Conservation (phyloP, 345 rosid genomes). For the Brassica incana region DNA sequence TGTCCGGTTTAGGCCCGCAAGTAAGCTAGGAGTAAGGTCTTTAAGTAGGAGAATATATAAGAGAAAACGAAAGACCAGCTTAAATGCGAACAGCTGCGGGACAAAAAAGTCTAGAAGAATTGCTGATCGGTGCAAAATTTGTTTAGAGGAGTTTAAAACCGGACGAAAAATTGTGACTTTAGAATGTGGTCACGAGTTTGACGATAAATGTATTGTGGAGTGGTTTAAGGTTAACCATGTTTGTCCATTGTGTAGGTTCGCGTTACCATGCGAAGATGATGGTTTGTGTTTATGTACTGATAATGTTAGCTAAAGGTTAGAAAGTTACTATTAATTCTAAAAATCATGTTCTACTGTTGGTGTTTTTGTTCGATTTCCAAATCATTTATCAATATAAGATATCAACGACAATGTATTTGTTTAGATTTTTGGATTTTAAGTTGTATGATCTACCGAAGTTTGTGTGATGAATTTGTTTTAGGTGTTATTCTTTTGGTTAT, state of each 20-base stretch:
- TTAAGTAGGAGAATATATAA: constrained; percentile 5
- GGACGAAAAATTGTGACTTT: neutral
- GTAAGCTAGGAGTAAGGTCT: neutral
- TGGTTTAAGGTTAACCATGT: constrained; percentile 13
- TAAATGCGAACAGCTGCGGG: neutral
- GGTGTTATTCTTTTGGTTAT: no score
- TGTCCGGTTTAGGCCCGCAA: neutral
- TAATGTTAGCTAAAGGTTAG: neutral
- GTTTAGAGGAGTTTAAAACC: neutral
- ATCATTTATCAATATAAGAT: no score
- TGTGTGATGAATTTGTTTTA: no score
- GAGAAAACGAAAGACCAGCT: neutral
- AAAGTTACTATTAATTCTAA: neutral
- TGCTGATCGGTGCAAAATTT: constrained; percentile 22
- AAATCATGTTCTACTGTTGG: no score
- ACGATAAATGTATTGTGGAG: constrained; percentile 4
- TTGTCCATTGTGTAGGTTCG: constrained; percentile 34
- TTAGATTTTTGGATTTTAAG: no score
- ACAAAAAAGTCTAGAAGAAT: neutral
- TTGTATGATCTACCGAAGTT: no score
- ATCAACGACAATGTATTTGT: no score
- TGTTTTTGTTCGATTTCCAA: no score
- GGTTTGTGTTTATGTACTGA: neutral
- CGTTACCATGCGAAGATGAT: constrained; percentile 17
- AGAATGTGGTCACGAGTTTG: constrained; percentile 33